Evolutionary conservation across 345 rosid genomes (phyloP).

Genomic region (Hibiscus syriacus): DNA sequence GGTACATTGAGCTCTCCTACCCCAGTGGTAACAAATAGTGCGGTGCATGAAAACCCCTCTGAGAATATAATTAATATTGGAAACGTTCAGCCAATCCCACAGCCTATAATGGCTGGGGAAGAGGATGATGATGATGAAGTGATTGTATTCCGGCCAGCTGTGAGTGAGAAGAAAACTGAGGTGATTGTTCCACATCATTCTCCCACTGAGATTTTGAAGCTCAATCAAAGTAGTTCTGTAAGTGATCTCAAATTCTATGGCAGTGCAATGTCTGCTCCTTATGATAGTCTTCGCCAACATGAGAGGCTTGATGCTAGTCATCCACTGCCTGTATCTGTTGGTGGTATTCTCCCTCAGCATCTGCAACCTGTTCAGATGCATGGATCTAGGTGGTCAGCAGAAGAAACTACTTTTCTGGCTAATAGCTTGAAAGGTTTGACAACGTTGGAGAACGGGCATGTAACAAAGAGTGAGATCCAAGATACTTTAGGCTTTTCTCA

Average conservation of each 20-base stretch:
- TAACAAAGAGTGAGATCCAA: too few relatives aligned
- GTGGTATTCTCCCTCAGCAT: constrained; percentile 31
- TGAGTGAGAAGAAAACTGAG: too few relatives aligned
- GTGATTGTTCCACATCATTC: too few relatives aligned
- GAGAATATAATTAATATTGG: constrained; percentile 22
- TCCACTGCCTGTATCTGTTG: constrained; percentile 35
- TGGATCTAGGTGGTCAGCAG: constrained; percentile 45
- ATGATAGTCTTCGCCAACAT: constrained; percentile 34
- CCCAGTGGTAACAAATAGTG: constrained; percentile 21
- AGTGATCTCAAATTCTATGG: constrained; percentile 34
- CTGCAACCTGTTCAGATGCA: constrained; percentile 38
- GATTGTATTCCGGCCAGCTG: constrained; percentile 90
- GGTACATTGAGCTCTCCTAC: constrained; percentile 20
- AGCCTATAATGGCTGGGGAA: constrained; percentile 44
- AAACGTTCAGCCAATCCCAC: constrained; percentile 28
- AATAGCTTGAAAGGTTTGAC: too few relatives aligned
- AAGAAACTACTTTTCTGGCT: constrained; percentile 38
- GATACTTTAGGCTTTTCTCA: too few relatives aligned
- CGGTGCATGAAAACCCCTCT: constrained; percentile 28
- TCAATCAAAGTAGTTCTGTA: constrained; percentile 28
- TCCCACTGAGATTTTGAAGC: constrained; percentile 37
- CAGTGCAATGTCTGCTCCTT: constrained; percentile 30
- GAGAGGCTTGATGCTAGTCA: constrained; percentile 30
- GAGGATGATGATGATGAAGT: constrained; percentile 84
- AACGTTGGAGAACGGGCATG: too few relatives aligned